phyloP scores from a whole-genome alignment of 2,329 filamentous ascomycete genomes.

The Arthrobotrys iridis region DNA sequence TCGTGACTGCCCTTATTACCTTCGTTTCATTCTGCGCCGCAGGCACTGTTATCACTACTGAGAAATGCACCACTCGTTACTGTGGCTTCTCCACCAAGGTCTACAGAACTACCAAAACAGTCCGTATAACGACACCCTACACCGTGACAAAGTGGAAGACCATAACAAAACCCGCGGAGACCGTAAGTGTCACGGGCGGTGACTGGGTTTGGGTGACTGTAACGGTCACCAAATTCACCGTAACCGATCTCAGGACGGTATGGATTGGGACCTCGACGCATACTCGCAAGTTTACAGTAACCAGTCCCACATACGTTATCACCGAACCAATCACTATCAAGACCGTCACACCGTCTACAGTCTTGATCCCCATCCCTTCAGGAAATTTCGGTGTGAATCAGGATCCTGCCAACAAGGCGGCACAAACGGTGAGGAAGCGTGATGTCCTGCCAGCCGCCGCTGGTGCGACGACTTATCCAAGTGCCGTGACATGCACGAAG shows the following conservation, averaged over 20 bases:
- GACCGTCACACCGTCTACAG: neutral
- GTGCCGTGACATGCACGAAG: slow-evolving; percentile 17
- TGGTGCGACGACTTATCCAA: neutral
- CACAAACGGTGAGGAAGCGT: neutral
- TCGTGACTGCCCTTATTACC: slow-evolving; percentile 5
- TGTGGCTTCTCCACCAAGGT: neutral
- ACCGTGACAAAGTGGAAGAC: slow-evolving; percentile 16
- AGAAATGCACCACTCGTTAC: slow-evolving; percentile 18
- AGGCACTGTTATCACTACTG: neutral
- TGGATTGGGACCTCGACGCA: neutral
- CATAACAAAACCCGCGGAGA: neutral
- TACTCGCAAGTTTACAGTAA: neutral
- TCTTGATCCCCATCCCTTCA: neutral
- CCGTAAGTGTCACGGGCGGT: neutral
- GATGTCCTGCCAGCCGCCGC: neutral
- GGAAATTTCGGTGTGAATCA: neutral
- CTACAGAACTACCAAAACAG: slow-evolving; percentile 8
- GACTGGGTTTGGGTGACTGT: neutral
- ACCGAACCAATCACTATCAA: neutral
- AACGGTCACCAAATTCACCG: neutral
- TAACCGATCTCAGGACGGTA: neutral
- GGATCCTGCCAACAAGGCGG: slow-evolving; percentile 13
- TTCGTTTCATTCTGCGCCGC: slow-evolving; percentile 25
- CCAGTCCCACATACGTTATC: neutral
- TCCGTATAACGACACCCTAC: neutral